Conservation (phyloP, 73 alveolate genomes). For the Paramecium tetraurelia region DNA sequence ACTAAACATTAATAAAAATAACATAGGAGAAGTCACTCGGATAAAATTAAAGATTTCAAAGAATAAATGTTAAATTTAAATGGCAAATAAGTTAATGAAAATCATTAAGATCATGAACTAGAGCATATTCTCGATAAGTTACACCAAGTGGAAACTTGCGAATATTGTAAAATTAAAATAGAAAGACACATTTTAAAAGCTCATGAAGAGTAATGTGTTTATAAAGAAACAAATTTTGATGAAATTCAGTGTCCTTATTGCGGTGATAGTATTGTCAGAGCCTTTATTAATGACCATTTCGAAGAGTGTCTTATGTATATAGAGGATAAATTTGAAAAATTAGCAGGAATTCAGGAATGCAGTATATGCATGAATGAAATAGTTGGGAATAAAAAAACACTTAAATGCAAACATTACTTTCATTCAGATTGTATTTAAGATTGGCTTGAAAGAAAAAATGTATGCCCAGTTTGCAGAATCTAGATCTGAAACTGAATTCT, state of each 20-base stretch:
- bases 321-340: neutral
- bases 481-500: neutral
- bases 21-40: neutral
- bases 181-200: neutral
- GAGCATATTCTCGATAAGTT: neutral
- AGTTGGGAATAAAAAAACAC: neutral
- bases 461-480: neutral
- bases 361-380: neutral
- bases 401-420: neutral
- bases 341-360: neutral
- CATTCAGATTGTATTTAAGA: neutral
- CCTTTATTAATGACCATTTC: neutral
- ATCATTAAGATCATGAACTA: neutral
- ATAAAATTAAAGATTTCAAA: neutral
- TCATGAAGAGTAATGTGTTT: neutral
- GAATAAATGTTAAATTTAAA: neutral
- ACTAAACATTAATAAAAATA: too few species aligned
- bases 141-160: neutral
- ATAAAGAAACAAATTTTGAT: neutral
- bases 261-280: neutral
- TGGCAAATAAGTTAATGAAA: neutral
- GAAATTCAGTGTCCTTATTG: neutral
- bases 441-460: neutral
- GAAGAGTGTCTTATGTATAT: neutral
- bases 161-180: neutral